Conservation (phyloP, 352 stramenopile species). For the Aphanomyces stellatus region DNA sequence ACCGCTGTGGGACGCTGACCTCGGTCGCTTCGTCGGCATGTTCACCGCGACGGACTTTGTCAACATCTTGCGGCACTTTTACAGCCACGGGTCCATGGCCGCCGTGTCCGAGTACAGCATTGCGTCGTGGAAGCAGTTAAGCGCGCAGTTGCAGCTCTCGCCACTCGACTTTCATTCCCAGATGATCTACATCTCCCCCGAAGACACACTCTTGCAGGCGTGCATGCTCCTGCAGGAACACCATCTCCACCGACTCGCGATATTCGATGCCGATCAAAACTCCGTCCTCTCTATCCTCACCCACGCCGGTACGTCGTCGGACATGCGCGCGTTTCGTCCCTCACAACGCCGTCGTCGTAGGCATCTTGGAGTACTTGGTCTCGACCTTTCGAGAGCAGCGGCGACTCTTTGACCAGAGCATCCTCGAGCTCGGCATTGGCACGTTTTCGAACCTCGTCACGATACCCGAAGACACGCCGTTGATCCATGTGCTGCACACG, state of each 20-base stretch:
- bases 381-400: slow-evolving; percentile 95
- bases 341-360: slow-evolving; percentile 25
- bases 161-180: slow-evolving; percentile 15
- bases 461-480: slow-evolving; percentile 85
- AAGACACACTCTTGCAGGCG: slow-evolving; percentile 86
- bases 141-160: neutral
- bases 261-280: slow-evolving; percentile 90
- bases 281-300: slow-evolving; percentile 91
- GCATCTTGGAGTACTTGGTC: slow-evolving; percentile 94
- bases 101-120: slow-evolving; percentile 81
- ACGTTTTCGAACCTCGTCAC: slow-evolving; percentile 92
- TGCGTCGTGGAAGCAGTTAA: slow-evolving; percentile 44
- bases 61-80: slow-evolving; percentile 94
- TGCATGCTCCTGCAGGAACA: slow-evolving; percentile 83
- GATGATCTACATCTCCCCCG: slow-evolving; percentile 77
- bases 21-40: slow-evolving; percentile 94
- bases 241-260: slow-evolving; percentile 90
- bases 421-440: slow-evolving; percentile 93
- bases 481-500: slow-evolving; percentile 90
- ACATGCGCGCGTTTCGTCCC: slow-evolving; percentile 8
- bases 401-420: slow-evolving; percentile 94
- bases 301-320: slow-evolving; percentile 40
- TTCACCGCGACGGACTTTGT: slow-evolving; percentile 98
- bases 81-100: slow-evolving; percentile 85
- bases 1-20: slow-evolving; percentile 93